These are phyloP conservation scores for Multifurca ochricompacta DNA, from an alignment of 768 basidiomycete genomes.

Conservation along the genomic window DNA sequence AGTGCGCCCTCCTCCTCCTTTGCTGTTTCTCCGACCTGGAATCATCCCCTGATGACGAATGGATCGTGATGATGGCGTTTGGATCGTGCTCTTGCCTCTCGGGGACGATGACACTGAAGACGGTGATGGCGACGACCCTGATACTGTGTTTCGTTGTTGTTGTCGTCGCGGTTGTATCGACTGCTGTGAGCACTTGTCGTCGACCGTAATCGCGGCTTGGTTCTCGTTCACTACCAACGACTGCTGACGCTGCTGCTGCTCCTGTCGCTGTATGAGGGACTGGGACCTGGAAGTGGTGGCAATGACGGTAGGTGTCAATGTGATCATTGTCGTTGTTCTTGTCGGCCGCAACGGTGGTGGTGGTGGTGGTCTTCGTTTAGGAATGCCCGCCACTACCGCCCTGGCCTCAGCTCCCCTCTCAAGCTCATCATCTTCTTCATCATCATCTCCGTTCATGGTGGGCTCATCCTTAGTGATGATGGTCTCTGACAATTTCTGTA, in stretches of 20 bases:
- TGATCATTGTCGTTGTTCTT: constrained; percentile 10
- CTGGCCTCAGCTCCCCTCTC: too few relatives aligned
- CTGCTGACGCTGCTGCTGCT: too few relatives aligned
- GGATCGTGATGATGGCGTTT: background rate
- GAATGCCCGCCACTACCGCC: constrained; percentile 6
- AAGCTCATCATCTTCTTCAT: too few relatives aligned
- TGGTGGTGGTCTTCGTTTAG: too few relatives aligned
- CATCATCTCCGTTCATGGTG: background rate
- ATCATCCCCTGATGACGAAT: background rate
- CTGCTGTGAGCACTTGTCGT: constrained; percentile 7
- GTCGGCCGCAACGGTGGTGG: too few relatives aligned
- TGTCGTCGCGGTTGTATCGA: too few relatives aligned
- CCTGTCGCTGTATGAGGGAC: background rate
- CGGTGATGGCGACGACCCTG: too few relatives aligned
- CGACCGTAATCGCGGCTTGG: background rate
- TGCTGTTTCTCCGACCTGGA: too few relatives aligned
- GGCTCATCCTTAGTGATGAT: constrained; percentile 16
- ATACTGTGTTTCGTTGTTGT: constrained; percentile 19
- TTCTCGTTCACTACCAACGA: too few relatives aligned
- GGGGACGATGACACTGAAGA: too few relatives aligned
- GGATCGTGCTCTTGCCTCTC: background rate
- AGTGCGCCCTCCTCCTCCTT: too few relatives aligned
- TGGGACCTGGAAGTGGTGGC: background rate
- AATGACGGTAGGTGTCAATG: constrained; percentile 1
- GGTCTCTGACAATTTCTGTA: constrained; percentile 14